These are phyloP conservation scores for Babesia caballi DNA, from an alignment of 169 alveolate species.

Conservation along the genomic window DNA sequence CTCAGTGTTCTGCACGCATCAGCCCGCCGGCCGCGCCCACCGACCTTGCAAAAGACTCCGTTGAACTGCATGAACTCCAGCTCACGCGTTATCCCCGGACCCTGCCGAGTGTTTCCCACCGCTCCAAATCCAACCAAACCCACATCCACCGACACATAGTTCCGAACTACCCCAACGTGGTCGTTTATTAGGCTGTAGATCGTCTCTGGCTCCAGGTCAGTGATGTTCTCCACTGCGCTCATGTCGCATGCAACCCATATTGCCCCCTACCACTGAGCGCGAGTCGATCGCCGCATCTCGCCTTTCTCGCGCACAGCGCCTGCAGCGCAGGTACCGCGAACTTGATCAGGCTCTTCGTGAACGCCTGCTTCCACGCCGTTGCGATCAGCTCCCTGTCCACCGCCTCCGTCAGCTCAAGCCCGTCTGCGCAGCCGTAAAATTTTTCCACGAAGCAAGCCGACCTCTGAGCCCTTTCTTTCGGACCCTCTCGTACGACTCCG, in stretches of 20 bases:
- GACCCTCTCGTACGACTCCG: constrained; percentile 24
- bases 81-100: constrained; percentile 20
- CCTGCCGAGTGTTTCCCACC: background rate
- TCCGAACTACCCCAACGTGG: background rate
- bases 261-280: constrained; percentile 41
- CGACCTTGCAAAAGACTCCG: constrained; percentile 49
- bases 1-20: background rate
- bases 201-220: constrained; percentile 9
- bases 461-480: constrained; percentile 46
- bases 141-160: constrained; percentile 15
- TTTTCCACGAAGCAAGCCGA: background rate
- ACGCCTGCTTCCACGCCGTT: constrained; percentile 54
- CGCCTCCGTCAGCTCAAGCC: constrained; percentile 35
- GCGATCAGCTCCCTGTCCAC: constrained; percentile 24
- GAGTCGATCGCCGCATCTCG: constrained; percentile 21
- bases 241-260: no score
- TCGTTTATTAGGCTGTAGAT: constrained; percentile 11
- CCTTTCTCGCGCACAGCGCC: constrained; percentile 5
- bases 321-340: constrained; percentile 1
- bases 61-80: constrained; percentile 56
- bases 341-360: constrained; percentile 27
- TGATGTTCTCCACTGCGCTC: constrained; percentile 15
- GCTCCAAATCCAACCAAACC: background rate
- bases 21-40: background rate
- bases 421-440: constrained; percentile 3